Conservation (phyloP, 306 rosid species). For the Vigna hirtella region DNA sequence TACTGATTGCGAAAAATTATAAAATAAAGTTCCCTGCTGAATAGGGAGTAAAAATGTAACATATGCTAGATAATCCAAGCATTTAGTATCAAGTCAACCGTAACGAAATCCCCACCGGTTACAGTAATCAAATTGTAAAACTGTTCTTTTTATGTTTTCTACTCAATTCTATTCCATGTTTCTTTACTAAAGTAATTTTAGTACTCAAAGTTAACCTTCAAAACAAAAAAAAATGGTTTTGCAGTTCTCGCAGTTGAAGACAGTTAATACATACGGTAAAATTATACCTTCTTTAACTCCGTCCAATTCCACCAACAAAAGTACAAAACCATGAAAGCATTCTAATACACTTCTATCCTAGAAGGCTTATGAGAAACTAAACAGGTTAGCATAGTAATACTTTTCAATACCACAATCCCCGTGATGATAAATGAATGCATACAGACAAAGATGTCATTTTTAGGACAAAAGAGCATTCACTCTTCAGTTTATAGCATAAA, state of each 20-base stretch:
- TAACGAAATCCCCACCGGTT: background rate
- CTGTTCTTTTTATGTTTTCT: background rate
- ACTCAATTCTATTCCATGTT: background rate
- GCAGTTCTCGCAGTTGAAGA: conserved; percentile 12
- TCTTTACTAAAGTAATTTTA: background rate
- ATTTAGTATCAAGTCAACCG: background rate
- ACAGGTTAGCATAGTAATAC: background rate
- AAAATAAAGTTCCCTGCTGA: background rate
- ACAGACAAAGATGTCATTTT: background rate
- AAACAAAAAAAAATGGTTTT: conserved; percentile 9
- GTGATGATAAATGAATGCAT: conserved; percentile 16
- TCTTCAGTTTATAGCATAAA: conserved; percentile 28
- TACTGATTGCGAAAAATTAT: background rate
- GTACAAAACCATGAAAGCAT: conserved; percentile 4
- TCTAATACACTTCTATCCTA: conserved; percentile 2
- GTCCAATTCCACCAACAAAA: conserved; percentile 5
- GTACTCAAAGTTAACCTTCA: background rate
- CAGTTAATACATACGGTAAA: conserved; percentile 10
- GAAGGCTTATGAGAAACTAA: conserved; percentile 14
- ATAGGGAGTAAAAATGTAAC: background rate
- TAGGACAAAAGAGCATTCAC: background rate
- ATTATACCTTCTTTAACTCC: conserved; percentile 1
- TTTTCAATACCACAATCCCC: conserved; percentile 15
- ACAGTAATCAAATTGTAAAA: background rate
- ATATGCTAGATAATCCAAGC: background rate